phyloP scores from a whole-genome alignment of 1,139 yeast genomes.

The Scheffersomyces quercinus region DNA sequence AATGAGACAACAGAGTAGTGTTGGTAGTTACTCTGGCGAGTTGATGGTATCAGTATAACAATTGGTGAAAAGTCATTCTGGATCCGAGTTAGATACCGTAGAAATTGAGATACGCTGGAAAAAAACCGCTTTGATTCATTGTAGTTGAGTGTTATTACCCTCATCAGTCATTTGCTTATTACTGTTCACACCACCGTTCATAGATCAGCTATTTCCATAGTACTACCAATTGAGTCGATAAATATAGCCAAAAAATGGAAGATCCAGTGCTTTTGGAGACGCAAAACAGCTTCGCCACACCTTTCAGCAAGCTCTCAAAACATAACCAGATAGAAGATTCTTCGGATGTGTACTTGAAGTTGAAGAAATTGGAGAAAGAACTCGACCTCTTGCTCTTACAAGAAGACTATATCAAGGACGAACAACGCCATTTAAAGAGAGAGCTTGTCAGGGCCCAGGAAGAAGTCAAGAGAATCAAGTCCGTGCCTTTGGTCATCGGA shows the following conservation, averaged over 20 bases:
- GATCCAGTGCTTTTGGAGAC: constrained; percentile 23
- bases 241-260: constrained; percentile 14
- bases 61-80: too few species aligned
- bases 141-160: too few species aligned
- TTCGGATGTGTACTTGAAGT: constrained; percentile 73
- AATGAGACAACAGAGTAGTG: too few species aligned
- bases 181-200: too few species aligned
- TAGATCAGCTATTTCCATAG: too few species aligned
- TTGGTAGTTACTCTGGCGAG: too few species aligned
- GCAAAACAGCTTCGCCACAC: constrained; percentile 13
- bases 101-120: too few species aligned
- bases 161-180: too few species aligned
- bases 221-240: too few species aligned
- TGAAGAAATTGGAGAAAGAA: constrained; percentile 88
- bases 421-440: constrained; percentile 92
- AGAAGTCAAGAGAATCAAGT: constrained; percentile 95
- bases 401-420: constrained; percentile 96
- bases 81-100: too few species aligned
- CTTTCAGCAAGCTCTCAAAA: constrained; percentile 11
- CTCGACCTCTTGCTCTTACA: constrained; percentile 80
- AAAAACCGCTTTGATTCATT: too few species aligned
- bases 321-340: constrained; percentile 31
- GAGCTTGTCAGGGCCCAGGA: constrained; percentile 97
- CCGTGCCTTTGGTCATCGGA: constrained; percentile 97
- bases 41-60: too few species aligned